phyloP scores from a whole-genome alignment of 2,329 filamentous ascomycete species.

The Cladosporium halotolerans region DNA sequence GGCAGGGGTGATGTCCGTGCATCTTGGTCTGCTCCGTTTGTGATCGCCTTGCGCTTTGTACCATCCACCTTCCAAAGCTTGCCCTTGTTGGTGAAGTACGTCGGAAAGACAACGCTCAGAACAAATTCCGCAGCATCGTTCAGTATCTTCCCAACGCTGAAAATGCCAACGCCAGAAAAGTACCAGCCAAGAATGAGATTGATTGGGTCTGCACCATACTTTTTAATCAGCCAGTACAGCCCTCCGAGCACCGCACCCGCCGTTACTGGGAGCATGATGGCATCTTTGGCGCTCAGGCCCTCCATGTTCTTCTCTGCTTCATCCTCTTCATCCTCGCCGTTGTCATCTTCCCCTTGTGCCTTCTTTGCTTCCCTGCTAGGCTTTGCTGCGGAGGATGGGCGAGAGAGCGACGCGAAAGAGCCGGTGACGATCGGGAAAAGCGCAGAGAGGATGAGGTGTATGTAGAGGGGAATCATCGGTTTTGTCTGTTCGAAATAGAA shows the following conservation, averaged over 20 bases:
- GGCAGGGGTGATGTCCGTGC: constrained; percentile 44
- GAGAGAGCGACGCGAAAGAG: constrained; percentile 75
- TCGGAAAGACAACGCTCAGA: constrained; percentile 66
- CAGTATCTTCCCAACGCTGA: constrained; percentile 66
- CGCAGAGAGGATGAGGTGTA: constrained; percentile 61
- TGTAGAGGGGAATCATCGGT: constrained; percentile 38
- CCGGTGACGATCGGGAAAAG: constrained; percentile 79
- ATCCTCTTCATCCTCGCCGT: constrained; percentile 48
- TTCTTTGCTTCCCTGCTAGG: constrained; percentile 40
- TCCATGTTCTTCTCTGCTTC: constrained; percentile 55
- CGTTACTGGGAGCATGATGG: constrained; percentile 74
- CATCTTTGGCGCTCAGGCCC: constrained; percentile 68
- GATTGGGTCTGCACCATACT: constrained; percentile 72
- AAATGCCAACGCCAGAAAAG: constrained; percentile 73
- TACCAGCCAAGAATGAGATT: constrained; percentile 80
- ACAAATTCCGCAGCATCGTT: constrained; percentile 63
- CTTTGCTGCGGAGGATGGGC: constrained; percentile 71
- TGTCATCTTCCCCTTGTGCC: constrained; percentile 39
- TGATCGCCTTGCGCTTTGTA: constrained; percentile 28
- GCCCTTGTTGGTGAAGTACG: constrained; percentile 53
- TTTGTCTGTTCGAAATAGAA: constrained; percentile 4
- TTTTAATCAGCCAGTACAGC: constrained; percentile 85
- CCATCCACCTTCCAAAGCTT: constrained; percentile 44
- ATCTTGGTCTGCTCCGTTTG: constrained; percentile 6
- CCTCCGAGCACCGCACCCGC: constrained; percentile 66